These are phyloP conservation scores for Bullera alba DNA, from an alignment of 768 basidiomycete species.

Conservation along the genomic window DNA sequence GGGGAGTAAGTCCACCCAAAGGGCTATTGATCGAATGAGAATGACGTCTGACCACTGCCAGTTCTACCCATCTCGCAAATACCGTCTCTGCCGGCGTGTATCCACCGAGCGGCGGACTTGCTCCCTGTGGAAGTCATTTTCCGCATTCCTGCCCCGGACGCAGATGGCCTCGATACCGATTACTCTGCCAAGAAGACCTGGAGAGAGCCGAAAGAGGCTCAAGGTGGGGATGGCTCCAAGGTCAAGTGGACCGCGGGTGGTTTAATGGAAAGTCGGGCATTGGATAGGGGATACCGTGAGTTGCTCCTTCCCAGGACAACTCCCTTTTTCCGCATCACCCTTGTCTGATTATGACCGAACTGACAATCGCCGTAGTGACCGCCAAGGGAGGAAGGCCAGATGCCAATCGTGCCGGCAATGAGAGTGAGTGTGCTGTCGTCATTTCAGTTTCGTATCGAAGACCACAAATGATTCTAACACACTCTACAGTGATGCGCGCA, in stretches of 20 bases:
- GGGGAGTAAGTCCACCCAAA: no score
- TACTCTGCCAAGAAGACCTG: constrained; percentile 70
- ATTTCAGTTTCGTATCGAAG: not conserved
- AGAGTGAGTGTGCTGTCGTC: constrained; percentile 58
- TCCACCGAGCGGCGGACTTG: constrained; percentile 60
- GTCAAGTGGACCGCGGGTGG: constrained; percentile 75
- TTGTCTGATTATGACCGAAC: no score
- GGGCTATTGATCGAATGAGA: no score
- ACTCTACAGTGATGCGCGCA: constrained; percentile 61
- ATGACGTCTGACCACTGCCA: constrained; percentile 53
- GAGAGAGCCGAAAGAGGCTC: constrained; percentile 50
- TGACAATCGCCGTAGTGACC: constrained; percentile 59
- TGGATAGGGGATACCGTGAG: constrained; percentile 61
- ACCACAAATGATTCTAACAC: not conserved
- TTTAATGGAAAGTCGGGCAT: constrained; percentile 69
- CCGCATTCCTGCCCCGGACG: constrained; percentile 54
- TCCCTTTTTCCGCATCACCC: not conserved
- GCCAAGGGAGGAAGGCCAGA: constrained; percentile 88
- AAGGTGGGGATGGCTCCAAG: constrained; percentile 13
- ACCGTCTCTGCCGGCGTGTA: constrained; percentile 58
- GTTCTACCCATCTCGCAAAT: constrained; percentile 79
- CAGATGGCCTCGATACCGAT: constrained; percentile 37
- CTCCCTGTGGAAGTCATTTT: constrained; percentile 73
- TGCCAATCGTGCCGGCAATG: constrained; percentile 79
- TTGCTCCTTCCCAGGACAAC: not conserved